These are phyloP conservation scores for Alternaria tenuissima DNA, from an alignment of 2,329 filamentous ascomycete genomes.

Conservation along the genomic window DNA sequence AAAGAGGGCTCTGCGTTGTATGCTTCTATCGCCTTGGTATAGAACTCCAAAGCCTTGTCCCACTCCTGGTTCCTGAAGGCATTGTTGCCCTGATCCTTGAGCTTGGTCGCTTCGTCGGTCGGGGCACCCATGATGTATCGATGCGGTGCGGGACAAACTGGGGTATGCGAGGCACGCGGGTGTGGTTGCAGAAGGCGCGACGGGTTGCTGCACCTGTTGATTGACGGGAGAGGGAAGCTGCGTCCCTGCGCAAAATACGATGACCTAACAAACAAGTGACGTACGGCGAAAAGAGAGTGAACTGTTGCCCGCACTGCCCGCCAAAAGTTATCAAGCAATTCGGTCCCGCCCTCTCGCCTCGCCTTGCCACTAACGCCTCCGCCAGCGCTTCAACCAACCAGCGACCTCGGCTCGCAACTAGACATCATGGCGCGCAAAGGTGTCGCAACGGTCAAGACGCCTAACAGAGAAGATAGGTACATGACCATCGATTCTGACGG, in stretches of 20 bases:
- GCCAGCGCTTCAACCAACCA: slow-evolving; percentile 26
- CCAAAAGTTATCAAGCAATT: slow-evolving; percentile 36
- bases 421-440: slow-evolving; percentile 35
- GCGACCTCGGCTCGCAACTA: slow-evolving; percentile 23
- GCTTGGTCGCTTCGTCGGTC: slow-evolving; percentile 75
- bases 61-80: slow-evolving; percentile 90
- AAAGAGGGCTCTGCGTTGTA: slow-evolving; percentile 87
- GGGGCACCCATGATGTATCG: slow-evolving; percentile 47
- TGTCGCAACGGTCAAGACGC: slow-evolving; percentile 32
- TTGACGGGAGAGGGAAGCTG: slow-evolving; percentile 11
- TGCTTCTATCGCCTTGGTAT: slow-evolving; percentile 85
- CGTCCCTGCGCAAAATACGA: slow-evolving; percentile 6
- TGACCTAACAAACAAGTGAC: slow-evolving; percentile 14
- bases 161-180: slow-evolving; percentile 19
- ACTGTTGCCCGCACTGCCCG: slow-evolving; percentile 18
- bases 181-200: slow-evolving; percentile 28
- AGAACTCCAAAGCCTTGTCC: slow-evolving; percentile 80
- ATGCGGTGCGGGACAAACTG: slow-evolving; percentile 21
- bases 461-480: slow-evolving; percentile 28
- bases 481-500: slow-evolving; percentile 19
- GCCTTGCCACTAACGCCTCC: slow-evolving; percentile 32
- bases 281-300: slow-evolving; percentile 17
- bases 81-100: slow-evolving; percentile 95
- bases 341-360: slow-evolving; percentile 37
- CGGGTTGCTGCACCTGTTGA: slow-evolving; percentile 19